These are phyloP conservation scores for Lablab purpureus DNA, from an alignment of 306 rosid species.

Conservation along the genomic window DNA sequence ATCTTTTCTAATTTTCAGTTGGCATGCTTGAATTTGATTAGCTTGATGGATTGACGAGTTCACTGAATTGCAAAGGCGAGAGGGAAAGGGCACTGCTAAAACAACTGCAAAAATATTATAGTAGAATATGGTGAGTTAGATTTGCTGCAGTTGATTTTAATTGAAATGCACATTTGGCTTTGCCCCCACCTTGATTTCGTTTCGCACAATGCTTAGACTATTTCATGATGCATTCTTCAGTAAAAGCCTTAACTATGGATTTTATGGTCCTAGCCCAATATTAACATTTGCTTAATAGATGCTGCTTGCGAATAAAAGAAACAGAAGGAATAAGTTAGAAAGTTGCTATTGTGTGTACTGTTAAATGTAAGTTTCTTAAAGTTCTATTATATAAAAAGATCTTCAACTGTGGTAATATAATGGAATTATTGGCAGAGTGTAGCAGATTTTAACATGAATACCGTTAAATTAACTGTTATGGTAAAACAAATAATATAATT, in stretches of 20 bases:
- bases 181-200: not conserved
- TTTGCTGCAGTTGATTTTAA: conserved; percentile 28
- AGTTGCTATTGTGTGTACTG: not conserved
- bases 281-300: conserved; percentile 6
- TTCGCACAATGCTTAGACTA: not conserved
- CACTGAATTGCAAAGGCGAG: conserved; percentile 91
- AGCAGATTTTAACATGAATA: conserved; percentile 5
- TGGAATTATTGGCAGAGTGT: conserved; percentile 17
- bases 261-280: conserved; percentile 7
- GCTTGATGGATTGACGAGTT: conserved; percentile 85
- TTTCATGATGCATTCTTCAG: not conserved
- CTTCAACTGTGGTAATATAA: conserved; percentile 3
- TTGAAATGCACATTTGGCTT: not conserved
- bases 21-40: conserved; percentile 55
- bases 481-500: conserved; percentile 1
- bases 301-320: not conserved
- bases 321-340: not conserved
- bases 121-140: conserved; percentile 74
- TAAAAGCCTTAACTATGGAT: not conserved
- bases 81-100: conserved; percentile 75
- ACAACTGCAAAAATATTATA: conserved; percentile 66
- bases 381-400: conserved; percentile 10
- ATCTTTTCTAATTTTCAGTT: conserved; percentile 43
- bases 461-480: not conserved
- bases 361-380: conserved; percentile 27